Evolutionary conservation across 2,329 filamentous ascomycete species (phyloP).

Genomic region (Colletotrichum graminicola): DNA sequence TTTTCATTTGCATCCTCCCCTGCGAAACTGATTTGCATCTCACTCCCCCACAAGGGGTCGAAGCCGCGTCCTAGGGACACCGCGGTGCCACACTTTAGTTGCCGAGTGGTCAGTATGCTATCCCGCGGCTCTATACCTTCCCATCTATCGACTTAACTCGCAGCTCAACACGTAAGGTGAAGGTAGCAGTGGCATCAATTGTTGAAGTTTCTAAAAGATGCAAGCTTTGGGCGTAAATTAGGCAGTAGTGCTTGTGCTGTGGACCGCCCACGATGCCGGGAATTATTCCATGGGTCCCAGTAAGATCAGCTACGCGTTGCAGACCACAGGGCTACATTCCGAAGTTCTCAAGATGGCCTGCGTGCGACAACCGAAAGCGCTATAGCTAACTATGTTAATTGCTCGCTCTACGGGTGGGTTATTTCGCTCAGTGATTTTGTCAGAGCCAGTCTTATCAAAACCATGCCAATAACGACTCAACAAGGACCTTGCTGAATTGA

Average conservation of each 20-base stretch:
- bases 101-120: neutral
- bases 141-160: neutral
- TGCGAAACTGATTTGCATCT: neutral
- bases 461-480: slow-evolving; percentile 6
- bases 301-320: slow-evolving; percentile 14
- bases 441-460: no score
- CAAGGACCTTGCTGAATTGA: slow-evolving; percentile 1
- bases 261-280: neutral
- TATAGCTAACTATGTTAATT: neutral
- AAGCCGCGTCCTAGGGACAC: neutral
- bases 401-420: neutral
- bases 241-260: slow-evolving; percentile 2
- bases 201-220: neutral
- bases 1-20: neutral
- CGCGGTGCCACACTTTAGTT: neutral
- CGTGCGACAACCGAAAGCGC: slow-evolving; percentile 21
- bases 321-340: neutral
- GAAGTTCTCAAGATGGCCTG: slow-evolving; percentile 6
- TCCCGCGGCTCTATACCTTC: neutral
- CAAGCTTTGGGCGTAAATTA: neutral
- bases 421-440: neutral
- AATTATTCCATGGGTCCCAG: neutral
- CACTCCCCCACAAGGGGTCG: neutral
- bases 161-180: neutral
- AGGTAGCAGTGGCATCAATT: neutral